These are phyloP conservation scores for Aspergillus novoparasiticus DNA, from an alignment of 2,329 filamentous ascomycete species.

Conservation along the genomic window DNA sequence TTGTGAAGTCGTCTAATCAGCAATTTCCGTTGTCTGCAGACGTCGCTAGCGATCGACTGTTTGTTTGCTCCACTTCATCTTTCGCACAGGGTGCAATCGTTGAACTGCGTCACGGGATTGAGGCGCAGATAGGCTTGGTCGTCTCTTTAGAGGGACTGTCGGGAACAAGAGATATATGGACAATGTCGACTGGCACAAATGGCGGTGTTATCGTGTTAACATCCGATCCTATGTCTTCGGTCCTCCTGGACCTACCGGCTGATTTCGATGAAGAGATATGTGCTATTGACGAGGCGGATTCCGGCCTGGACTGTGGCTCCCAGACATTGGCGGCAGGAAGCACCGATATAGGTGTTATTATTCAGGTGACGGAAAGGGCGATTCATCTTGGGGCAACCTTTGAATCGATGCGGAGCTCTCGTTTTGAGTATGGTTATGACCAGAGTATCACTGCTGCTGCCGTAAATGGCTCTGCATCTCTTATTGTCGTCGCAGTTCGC, in stretches of 20 bases:
- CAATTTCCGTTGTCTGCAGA: slow-evolving; percentile 20
- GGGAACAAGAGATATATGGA: slow-evolving; percentile 48
- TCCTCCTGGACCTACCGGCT: slow-evolving; percentile 41
- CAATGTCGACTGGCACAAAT: slow-evolving; percentile 37
- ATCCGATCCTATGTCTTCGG: slow-evolving; percentile 45
- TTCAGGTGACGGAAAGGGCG: slow-evolving; percentile 47
- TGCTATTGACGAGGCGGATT: slow-evolving; percentile 41
- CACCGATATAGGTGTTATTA: slow-evolving; percentile 36
- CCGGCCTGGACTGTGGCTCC: slow-evolving; percentile 43
- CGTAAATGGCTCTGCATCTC: slow-evolving; percentile 30
- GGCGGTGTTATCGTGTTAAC: slow-evolving; percentile 43
- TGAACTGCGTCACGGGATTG: slow-evolving; percentile 70
- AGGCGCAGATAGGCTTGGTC: slow-evolving; percentile 63
- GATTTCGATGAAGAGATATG: slow-evolving; percentile 42
- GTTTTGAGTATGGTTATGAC: slow-evolving; percentile 23
- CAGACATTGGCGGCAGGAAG: slow-evolving; percentile 49
- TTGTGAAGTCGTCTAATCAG: slow-evolving; percentile 29
- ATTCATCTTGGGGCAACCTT: slow-evolving; percentile 34
- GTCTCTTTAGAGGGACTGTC: slow-evolving; percentile 44
- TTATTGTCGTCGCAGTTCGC: slow-evolving; percentile 33
- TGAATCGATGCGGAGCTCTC: slow-evolving; percentile 23
- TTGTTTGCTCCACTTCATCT: slow-evolving; percentile 67
- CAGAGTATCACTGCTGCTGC: slow-evolving; percentile 34
- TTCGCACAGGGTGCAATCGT: slow-evolving; percentile 61
- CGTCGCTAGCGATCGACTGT: slow-evolving; percentile 59